Conservation (phyloP, 305 asterid genomes). For the Rubia tinctorum region DNA sequence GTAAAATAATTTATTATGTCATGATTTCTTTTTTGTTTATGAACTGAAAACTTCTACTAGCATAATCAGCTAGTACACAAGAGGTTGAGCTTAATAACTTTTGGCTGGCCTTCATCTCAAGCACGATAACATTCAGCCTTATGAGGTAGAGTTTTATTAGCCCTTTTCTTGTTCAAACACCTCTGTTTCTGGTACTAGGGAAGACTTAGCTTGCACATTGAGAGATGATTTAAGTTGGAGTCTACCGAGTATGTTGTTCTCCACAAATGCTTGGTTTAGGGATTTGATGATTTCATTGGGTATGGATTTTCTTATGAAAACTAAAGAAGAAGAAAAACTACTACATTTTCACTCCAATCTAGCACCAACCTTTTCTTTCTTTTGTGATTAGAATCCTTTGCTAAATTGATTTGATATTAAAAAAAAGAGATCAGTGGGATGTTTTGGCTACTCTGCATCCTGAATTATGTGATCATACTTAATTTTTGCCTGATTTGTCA, state of each 20-base stretch:
- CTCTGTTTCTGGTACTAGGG: neutral
- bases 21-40: neutral
- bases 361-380: neutral
- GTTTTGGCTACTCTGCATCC: slow-evolving; percentile 1
- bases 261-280: neutral
- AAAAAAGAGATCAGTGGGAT: neutral
- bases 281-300: neutral
- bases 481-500: neutral
- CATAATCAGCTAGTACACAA: neutral
- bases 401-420: neutral
- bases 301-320: too few species aligned
- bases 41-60: too few species aligned
- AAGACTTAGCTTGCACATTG: neutral
- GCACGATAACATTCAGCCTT: neutral
- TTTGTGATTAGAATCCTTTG: neutral
- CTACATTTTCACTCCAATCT: neutral
- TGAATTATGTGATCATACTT: neutral
- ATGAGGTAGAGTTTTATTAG: neutral
- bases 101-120: neutral
- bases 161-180: neutral
- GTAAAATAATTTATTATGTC: neutral
- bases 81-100: neutral
- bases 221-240: slow-evolving; percentile 4
- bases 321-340: neutral
- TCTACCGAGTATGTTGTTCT: neutral